These are phyloP conservation scores for Phylloporus sp. DNA, from an alignment of 768 basidiomycete species.

Conservation along the genomic window DNA sequence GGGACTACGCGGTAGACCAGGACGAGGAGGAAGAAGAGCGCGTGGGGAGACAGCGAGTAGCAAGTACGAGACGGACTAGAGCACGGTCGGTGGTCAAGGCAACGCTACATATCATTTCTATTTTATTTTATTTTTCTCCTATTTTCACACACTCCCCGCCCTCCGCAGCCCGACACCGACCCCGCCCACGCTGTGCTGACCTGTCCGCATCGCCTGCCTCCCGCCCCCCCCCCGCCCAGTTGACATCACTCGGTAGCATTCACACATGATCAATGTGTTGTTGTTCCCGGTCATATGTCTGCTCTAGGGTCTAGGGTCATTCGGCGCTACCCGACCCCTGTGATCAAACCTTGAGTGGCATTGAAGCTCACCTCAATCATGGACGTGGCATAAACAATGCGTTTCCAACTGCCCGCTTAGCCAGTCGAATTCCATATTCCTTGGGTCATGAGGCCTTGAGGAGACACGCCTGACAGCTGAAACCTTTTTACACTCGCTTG, in stretches of 20 bases:
- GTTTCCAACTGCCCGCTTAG: background rate
- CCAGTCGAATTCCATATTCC: background rate
- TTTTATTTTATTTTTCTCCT: slow-evolving; percentile 2
- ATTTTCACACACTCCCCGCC: background rate
- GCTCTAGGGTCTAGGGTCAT: too few relatives aligned
- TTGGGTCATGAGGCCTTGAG: too few relatives aligned
- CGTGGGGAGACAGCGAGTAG: slow-evolving; percentile 13
- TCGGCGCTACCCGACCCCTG: background rate
- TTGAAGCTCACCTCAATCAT: too few relatives aligned
- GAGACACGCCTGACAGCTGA: background rate
- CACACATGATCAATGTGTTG: background rate
- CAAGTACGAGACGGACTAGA: slow-evolving; percentile 30
- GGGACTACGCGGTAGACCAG: slow-evolving; percentile 24
- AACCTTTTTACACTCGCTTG: too few relatives aligned
- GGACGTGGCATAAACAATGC: background rate
- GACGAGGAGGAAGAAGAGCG: slow-evolving; percentile 23
- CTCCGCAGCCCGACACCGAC: background rate
- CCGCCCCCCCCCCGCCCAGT: too few relatives aligned
- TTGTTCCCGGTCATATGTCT: too few relatives aligned
- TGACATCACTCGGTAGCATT: background rate
- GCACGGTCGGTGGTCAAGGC: slow-evolving; percentile 52
- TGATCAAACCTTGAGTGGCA: background rate
- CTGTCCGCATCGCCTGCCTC: background rate
- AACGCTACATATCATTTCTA: slow-evolving; percentile 28
- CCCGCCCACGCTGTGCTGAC: background rate